phyloP scores from a whole-genome alignment of 139 green algal species.

The Raphidocelis subcapitata region DNA sequence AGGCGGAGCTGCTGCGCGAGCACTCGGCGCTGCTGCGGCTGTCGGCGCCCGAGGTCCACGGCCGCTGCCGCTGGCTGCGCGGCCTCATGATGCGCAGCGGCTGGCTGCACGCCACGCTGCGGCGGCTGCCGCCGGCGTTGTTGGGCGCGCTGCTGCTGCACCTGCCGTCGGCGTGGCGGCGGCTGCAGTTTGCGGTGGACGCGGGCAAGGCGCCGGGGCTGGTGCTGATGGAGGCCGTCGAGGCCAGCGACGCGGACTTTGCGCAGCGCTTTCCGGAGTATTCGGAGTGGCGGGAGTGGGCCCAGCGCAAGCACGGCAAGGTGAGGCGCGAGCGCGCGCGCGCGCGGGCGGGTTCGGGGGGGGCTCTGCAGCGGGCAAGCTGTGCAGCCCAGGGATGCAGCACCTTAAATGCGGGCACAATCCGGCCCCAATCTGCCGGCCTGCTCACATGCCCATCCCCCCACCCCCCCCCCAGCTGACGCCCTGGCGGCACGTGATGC shows the following conservation, averaged over 20 bases:
- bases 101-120: slow-evolving; percentile 38
- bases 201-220: slow-evolving; percentile 27
- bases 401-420: too few relatives aligned
- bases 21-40: slow-evolving; percentile 48
- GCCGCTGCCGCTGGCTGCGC: slow-evolving; percentile 53
- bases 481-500: too few relatives aligned
- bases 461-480: too few relatives aligned
- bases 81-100: slow-evolving; percentile 38
- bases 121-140: slow-evolving; percentile 18
- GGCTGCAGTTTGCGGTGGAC: slow-evolving; percentile 50
- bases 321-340: too few relatives aligned
- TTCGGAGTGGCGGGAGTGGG: slow-evolving; percentile 17
- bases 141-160: slow-evolving; percentile 41
- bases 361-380: too few relatives aligned
- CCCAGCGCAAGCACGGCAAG: slow-evolving; percentile 3
- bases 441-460: too few relatives aligned
- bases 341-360: too few relatives aligned
- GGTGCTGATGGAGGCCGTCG: slow-evolving; percentile 31
- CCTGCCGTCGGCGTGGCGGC: slow-evolving; percentile 37
- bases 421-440: too few relatives aligned
- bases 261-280: slow-evolving; percentile 29
- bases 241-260: slow-evolving; percentile 24
- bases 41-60: slow-evolving; percentile 42
- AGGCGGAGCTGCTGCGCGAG: slow-evolving; percentile 26
- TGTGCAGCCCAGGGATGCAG: too few relatives aligned